phyloP scores from a whole-genome alignment of 2,329 filamentous ascomycete genomes.

The Juglanconis juglandina region DNA sequence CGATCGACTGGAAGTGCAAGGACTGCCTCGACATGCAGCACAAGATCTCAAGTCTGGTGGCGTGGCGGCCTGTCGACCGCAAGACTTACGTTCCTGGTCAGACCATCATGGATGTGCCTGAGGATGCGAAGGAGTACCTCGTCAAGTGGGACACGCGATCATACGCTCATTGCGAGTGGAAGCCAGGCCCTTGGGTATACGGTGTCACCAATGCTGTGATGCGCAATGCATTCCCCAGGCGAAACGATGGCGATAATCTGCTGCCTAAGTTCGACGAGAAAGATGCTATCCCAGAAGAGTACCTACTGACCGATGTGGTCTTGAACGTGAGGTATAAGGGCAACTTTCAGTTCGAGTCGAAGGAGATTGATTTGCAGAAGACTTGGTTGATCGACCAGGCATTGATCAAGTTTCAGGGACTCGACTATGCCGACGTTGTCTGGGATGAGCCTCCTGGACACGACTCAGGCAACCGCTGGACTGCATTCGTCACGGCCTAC shows the following conservation, averaged over 20 bases:
- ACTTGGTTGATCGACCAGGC: slow-evolving; percentile 71
- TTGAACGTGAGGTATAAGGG: slow-evolving; percentile 67
- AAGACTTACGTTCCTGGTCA: slow-evolving; percentile 52
- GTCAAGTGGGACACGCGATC: slow-evolving; percentile 82
- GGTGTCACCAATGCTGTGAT: slow-evolving; percentile 62
- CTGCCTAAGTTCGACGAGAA: slow-evolving; percentile 66
- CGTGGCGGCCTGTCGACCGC: slow-evolving; percentile 73
- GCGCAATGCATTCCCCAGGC: slow-evolving; percentile 73
- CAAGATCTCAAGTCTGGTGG: slow-evolving; percentile 76
- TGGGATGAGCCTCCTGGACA: slow-evolving; percentile 79
- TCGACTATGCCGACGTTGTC: slow-evolving; percentile 84
- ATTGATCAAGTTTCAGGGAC: slow-evolving; percentile 86
- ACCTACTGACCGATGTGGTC: slow-evolving; percentile 81
- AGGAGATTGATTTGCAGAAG: slow-evolving; percentile 67
- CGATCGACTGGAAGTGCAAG: slow-evolving; percentile 72
- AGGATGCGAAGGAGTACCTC: slow-evolving; percentile 87
- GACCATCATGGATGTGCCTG: slow-evolving; percentile 53
- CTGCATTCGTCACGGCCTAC: slow-evolving; percentile 79
- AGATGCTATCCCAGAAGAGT: slow-evolving; percentile 86
- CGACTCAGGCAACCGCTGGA: slow-evolving; percentile 65
- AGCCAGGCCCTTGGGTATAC: slow-evolving; percentile 84
- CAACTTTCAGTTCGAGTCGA: slow-evolving; percentile 48
- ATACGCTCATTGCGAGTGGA: slow-evolving; percentile 81
- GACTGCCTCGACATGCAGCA: slow-evolving; percentile 64
- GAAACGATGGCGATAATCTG: slow-evolving; percentile 55